Conservation (phyloP, 129 eudicot genomes). For the Tagetes erecta region DNA sequence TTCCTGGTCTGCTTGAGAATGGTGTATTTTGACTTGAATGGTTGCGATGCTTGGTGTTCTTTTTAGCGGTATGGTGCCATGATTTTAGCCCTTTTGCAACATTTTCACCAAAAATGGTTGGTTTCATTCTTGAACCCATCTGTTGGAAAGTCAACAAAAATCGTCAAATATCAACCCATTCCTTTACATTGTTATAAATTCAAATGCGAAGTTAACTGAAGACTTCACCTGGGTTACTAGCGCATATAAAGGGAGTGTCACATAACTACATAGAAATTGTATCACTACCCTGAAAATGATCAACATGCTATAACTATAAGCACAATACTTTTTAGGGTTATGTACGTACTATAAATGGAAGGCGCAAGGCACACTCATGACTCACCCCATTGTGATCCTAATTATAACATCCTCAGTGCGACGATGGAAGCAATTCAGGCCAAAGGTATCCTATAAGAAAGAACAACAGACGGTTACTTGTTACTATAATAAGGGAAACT, state of each 20-base stretch:
- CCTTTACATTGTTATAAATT: neutral
- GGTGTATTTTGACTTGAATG: conserved; percentile 47
- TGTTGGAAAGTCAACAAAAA: conserved; percentile 11
- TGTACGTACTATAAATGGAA: neutral
- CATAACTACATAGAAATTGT: conserved; percentile 70
- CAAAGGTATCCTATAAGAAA: conserved; percentile 51
- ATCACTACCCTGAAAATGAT: conserved; percentile 49
- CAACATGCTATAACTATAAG: neutral
- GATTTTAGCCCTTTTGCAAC: conserved; percentile 51
- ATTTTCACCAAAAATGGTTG: conserved; percentile 53
- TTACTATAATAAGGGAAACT: neutral
- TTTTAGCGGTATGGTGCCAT: conserved; percentile 58
- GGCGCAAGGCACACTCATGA: neutral
- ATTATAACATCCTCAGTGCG: conserved; percentile 43
- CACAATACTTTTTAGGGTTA: neutral
- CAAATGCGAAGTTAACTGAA: conserved; percentile 7
- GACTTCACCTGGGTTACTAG: conserved; percentile 71
- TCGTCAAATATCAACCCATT: neutral
- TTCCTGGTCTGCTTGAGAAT: conserved; percentile 51
- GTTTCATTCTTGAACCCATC: conserved; percentile 68
- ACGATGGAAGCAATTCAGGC: conserved; percentile 55
- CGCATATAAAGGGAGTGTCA: conserved; percentile 83
- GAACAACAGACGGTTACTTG: neutral
- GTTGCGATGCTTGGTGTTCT: conserved; percentile 42
- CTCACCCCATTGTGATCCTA: conserved; percentile 59